phyloP scores from a whole-genome alignment of 345 rosid species.

The Erucastrum elatum region DNA sequence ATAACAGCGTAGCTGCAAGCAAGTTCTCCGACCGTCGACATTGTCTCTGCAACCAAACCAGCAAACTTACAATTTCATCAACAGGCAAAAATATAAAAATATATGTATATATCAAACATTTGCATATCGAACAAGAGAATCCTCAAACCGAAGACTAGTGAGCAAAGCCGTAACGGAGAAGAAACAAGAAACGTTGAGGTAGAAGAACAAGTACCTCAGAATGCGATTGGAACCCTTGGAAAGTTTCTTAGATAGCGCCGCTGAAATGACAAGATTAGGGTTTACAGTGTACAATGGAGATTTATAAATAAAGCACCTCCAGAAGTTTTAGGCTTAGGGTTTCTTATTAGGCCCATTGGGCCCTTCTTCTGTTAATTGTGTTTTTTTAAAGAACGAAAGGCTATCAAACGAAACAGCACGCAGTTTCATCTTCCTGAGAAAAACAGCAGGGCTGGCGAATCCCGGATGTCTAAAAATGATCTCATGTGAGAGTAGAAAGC shows the following conservation, averaged over 20 bases:
- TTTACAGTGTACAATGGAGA: background rate
- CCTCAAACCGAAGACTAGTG: background rate
- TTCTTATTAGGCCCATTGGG: background rate
- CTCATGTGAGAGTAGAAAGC: background rate
- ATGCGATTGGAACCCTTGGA: background rate
- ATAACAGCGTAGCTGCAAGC: too few relatives aligned
- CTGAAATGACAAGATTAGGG: slow-evolving; percentile 8
- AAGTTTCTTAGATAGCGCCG: slow-evolving; percentile 15
- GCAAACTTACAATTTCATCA: background rate
- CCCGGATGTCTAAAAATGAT: too few relatives aligned
- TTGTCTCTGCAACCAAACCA: too few relatives aligned
- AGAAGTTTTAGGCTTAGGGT: background rate
- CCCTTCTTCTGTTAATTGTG: too few relatives aligned
- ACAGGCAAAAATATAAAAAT: background rate
- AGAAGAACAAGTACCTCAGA: slow-evolving; percentile 11
- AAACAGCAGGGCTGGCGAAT: background rate
- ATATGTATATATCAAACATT: background rate
- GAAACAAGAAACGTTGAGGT: background rate
- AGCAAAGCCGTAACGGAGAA: background rate
- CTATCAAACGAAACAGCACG: background rate
- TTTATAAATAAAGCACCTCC: background rate
- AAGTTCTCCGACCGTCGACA: too few relatives aligned
- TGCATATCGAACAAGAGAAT: background rate
- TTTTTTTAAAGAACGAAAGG: too few relatives aligned
- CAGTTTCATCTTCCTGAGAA: background rate